Base-by-base conservation (phyloP, 2,329 filamentous ascomycete genomes). In the Byssothecium circinans region DNA sequence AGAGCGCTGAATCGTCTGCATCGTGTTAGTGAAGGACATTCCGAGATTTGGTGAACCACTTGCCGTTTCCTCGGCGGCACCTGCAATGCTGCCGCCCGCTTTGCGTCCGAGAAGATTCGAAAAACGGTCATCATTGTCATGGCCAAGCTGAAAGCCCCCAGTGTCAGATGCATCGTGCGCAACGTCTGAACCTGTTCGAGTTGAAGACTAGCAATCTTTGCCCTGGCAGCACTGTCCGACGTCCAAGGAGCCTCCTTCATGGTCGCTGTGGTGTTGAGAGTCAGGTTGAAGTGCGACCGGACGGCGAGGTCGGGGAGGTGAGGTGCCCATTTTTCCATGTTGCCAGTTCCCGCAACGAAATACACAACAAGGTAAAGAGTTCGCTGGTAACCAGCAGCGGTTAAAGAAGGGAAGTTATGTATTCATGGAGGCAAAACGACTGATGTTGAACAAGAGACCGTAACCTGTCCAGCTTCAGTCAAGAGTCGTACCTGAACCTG, bases 381-480 rank as follows among this genome's bases (percentile, higher is more conserved):
- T 65, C 67, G 68, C 68, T 71, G 68, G 60, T 54, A 59, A 68
- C 68, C 68, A 69, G 67, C 68, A 71, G 67, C 67, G 68, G 67
- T 57, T 67, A 56, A 64, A 61, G 61, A 61, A 51, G 50, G 52
- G 48, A 54, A 57, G 56, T 58, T 59, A 69, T 55, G 59, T 64
- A 69, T 57, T 67, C 68, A 71, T 71, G 64, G 65, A 69, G 61
- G 56, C 65, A 57, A 55, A 53, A 54, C 52, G 57, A 61, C 55
- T 57, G 59, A 61, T 53, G 60, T 62, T 57, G 64, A 68, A 68
- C 61, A 63, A 60, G 56, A 62, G 52, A 57, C 49, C 53, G 57
- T 53, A 61, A 65, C 62, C 62, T 64, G 65, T 62, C 64, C 67
- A 64, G 58, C 60, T 58, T 62, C 63, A 65, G 58, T 64, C 50